Percentiles rank a stretch among this genome's conserved stretches.
These are phyloP conservation scores for Myxozyma udenii DNA, from an alignment of 805 yeast genomes.

Conservation along the genomic window DNA sequence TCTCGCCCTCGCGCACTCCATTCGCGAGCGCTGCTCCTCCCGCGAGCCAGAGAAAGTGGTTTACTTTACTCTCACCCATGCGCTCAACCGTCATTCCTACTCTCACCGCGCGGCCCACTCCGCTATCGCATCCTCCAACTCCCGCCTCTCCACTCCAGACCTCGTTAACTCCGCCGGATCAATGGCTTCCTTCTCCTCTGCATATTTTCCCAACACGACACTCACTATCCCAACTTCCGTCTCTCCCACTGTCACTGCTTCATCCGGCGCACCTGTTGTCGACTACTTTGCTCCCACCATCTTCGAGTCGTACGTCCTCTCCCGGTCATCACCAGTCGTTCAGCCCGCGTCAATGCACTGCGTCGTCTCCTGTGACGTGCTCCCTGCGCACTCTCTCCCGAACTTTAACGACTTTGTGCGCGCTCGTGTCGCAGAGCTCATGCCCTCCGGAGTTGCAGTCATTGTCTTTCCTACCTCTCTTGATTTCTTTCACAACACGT, in stretches of 20 bases:
- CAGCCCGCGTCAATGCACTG: conserved; percentile 28
- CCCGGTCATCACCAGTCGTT: conserved; percentile 7
- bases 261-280: neutral
- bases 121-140: neutral
- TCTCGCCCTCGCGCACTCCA: neutral
- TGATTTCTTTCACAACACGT: conserved; percentile 24
- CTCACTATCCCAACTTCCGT: neutral
- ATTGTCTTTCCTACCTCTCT: conserved; percentile 31
- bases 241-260: neutral
- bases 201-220: conserved; percentile 11
- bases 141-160: neutral
- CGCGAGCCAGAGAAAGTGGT: conserved; percentile 2
- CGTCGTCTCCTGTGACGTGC: conserved; percentile 27
- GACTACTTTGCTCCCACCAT: conserved; percentile 14
- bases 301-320: conserved; percentile 13
- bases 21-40: neutral
- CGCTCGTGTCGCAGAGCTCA: conserved; percentile 29
- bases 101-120: neutral
- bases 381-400: conserved; percentile 32
- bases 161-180: conserved; percentile 1
- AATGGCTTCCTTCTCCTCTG: conserved; percentile 10
- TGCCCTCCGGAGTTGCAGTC: conserved; percentile 31
- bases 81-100: neutral
- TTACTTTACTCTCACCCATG: conserved; percentile 10
- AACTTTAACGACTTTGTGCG: conserved; percentile 22